A percentile compares a stretch with the other conserved stretches of the same genome.
Evolutionary conservation across 257 asterid genomes (phyloP).

Genomic region (Scutellaria minor): DNA sequence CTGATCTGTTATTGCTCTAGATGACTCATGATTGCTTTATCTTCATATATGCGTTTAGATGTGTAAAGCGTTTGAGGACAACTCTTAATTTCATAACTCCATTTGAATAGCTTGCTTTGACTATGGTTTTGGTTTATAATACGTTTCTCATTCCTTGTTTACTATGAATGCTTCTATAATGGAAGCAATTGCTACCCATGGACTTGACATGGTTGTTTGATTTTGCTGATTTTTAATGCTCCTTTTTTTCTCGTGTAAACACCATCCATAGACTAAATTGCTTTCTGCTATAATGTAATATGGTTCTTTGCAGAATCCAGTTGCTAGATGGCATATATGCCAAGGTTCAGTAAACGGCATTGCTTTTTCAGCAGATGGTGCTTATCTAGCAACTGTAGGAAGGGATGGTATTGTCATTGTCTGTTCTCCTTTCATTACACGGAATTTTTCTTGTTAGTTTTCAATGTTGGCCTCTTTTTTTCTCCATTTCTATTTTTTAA

Average conservation of each 20-base stretch:
- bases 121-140: slow-evolving; percentile 5
- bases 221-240: slow-evolving; percentile 24
- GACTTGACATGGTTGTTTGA: slow-evolving; percentile 2
- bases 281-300: slow-evolving; percentile 24
- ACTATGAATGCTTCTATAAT: slow-evolving; percentile 3
- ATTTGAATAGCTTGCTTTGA: not conserved
- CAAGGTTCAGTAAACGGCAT: slow-evolving; percentile 90
- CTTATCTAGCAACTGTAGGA: slow-evolving; percentile 83
- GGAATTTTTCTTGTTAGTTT: slow-evolving; percentile 17
- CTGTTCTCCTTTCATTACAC: slow-evolving; percentile 31
- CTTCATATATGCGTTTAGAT: too few relatives aligned
- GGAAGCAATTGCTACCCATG: slow-evolving; percentile 18
- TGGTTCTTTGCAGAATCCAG: slow-evolving; percentile 77
- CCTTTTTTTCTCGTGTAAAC: not conserved
- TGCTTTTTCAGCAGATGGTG: slow-evolving; percentile 81
- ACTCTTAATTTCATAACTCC: not conserved
- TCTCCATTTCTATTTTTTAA: slow-evolving; percentile 25
- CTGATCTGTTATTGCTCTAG: too few relatives aligned
- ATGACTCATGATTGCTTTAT: too few relatives aligned
- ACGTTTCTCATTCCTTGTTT: not conserved
- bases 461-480: not conserved
- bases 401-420: slow-evolving; percentile 73
- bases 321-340: slow-evolving; percentile 98
- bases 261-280: slow-evolving; percentile 10
- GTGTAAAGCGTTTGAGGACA: not conserved